Conservation (phyloP, 2,329 filamentous ascomycete species). For the Cercospora sp. region DNA sequence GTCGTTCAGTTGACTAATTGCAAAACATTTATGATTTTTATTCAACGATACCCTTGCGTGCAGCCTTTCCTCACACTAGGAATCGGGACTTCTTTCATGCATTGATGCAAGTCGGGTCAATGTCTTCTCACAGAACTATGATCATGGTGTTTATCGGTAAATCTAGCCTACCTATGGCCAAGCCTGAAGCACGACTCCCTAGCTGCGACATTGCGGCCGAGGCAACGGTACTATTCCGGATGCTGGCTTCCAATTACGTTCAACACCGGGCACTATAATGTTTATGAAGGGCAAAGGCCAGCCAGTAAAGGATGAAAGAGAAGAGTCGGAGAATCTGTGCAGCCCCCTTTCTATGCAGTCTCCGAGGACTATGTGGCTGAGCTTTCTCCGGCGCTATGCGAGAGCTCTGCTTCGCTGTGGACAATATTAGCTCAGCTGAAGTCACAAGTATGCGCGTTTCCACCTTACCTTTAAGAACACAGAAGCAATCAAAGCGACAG, state of each 20-base stretch:
- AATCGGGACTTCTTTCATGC: too few species aligned
- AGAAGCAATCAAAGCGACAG: not conserved
- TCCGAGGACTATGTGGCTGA: not conserved
- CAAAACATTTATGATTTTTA: too few species aligned
- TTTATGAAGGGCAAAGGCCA: not conserved
- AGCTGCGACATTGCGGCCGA: not conserved
- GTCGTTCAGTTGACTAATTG: not conserved
- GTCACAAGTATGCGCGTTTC: not conserved
- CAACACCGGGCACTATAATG: not conserved
- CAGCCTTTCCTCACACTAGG: not conserved
- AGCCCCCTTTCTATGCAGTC: not conserved
- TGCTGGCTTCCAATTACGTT: not conserved
- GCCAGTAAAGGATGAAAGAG: too few species aligned
- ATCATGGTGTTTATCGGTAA: too few species aligned
- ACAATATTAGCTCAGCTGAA: not conserved
- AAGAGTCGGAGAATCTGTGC: too few species aligned
- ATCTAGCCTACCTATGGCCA: too few species aligned
- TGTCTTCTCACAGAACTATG: too few species aligned
- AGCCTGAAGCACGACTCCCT: not conserved
- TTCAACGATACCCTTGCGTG: not conserved
- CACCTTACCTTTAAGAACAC: not conserved
- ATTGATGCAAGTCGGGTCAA: too few species aligned
- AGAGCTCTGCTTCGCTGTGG: not conserved
- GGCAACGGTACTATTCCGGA: not conserved
- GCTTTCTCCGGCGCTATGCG: not conserved